Base-by-base conservation (phyloP, 805 yeast species). In the Saccharomycopsis guyanensis region DNA sequence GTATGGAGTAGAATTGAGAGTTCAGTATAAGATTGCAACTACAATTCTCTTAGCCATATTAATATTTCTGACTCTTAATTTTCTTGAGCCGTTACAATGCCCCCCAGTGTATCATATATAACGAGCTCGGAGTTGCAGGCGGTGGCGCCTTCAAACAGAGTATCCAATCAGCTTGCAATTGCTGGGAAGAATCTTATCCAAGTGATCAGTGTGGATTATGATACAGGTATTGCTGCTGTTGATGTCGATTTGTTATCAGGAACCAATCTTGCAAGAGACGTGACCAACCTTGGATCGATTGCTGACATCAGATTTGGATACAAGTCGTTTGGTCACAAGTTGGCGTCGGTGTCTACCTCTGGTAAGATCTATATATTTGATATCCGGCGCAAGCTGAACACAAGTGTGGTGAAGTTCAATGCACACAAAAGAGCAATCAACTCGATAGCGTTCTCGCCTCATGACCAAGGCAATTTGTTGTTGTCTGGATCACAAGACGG, bases 401-500 rank as follows among this genome's bases (percentile, higher is more conserved):
- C 23, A 52, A 51, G 45, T 42, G 58, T 51, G 38, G 60, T 41
- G 53, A 62, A 54, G 46, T 57, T 70, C 29, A 57, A 56, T 25
- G 75, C 71, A 39, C 76, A 72, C 47, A 63, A 64, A 18, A 56
- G 77, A 53, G 72, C 76, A 0, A 73, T 71, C 18, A 72, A 72
- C 43, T 59, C 73, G 0, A 57, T 72, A 4, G 68, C 66, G 23
- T 72, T 71, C 54, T 62, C 60, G 27, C 70, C 69, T 24, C 55
- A 60, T 31, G 60, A 60, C 20, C 57, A 61, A 3, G 52, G 53
- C 12, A 66, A 69, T 54, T 55, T 65, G 16, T 52, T 77, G 13
- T 54, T 76, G 2, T 74, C 81, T 1, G 94, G 93, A 2, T 82
- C 89, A 0, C 93, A 84, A 62, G 93, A 84, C 64, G 93, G 93